Evolutionary conservation across 2,329 filamentous ascomycete species (phyloP).

Genomic region (Nemania abortiva): DNA sequence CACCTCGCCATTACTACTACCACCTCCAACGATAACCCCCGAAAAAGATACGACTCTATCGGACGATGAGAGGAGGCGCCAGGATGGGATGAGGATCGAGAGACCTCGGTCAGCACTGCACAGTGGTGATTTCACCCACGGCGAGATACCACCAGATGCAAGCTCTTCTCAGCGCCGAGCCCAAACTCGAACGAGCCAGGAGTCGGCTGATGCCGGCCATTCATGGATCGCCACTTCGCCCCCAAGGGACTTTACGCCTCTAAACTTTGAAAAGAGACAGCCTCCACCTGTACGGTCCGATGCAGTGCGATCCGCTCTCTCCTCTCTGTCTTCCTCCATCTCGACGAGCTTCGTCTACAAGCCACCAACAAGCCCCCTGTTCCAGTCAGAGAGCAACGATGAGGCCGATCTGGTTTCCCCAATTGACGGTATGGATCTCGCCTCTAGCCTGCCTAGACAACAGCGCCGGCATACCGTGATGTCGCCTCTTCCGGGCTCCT

Average conservation of each 20-base stretch:
- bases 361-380: constrained; percentile 90
- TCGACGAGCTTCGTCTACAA: constrained; percentile 86
- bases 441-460: constrained; percentile 53
- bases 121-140: constrained; percentile 73
- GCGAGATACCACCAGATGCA: constrained; percentile 49
- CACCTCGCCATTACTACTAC: constrained; percentile 57
- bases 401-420: constrained; percentile 74
- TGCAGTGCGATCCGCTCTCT: constrained; percentile 61
- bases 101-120: constrained; percentile 83
- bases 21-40: constrained; percentile 62
- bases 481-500: constrained; percentile 65
- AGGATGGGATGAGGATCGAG: constrained; percentile 75
- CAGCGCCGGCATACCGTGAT: constrained; percentile 79
- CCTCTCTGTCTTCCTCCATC: constrained; percentile 77
- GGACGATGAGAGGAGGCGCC: constrained; percentile 58
- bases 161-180: constrained; percentile 43
- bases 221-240: constrained; percentile 69
- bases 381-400: constrained; percentile 87
- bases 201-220: constrained; percentile 33
- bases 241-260: constrained; percentile 63
- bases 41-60: constrained; percentile 56
- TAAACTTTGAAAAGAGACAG: constrained; percentile 56
- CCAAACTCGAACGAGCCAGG: constrained; percentile 38
- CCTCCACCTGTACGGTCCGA: constrained; percentile 51
- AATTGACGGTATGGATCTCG: constrained; percentile 64